phyloP scores from a whole-genome alignment of 1,284 basidiomycete genomes.

The Rhodotorula sp. region DNA sequence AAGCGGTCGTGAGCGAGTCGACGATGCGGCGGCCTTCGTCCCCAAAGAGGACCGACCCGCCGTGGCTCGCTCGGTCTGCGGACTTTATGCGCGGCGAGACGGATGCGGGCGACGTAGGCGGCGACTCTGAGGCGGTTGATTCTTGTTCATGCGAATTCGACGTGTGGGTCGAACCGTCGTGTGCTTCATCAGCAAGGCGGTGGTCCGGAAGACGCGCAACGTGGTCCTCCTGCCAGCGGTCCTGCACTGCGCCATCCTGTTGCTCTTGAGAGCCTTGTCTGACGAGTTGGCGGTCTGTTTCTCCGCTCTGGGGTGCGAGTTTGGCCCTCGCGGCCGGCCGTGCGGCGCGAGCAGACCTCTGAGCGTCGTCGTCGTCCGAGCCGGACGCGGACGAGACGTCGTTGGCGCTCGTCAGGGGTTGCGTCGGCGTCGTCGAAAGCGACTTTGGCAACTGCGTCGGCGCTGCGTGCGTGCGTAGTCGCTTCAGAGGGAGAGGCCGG shows the following conservation, averaged over 20 bases:
- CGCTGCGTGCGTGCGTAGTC: slow-evolving; percentile 11
- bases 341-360: slow-evolving; percentile 1
- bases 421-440: not conserved
- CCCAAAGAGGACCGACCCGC: slow-evolving; percentile 21
- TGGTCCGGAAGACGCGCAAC: slow-evolving; percentile 9
- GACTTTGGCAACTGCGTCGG: not conserved
- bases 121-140: slow-evolving; percentile 11
- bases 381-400: slow-evolving; percentile 2
- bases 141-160: slow-evolving; percentile 1
- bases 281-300: not conserved
- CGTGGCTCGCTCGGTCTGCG: not conserved
- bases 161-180: slow-evolving; percentile 12
- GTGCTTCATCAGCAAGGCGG: not conserved
- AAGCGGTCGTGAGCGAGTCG: slow-evolving; percentile 27
- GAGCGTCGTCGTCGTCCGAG: slow-evolving; percentile 14
- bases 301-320: not conserved
- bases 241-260: slow-evolving; percentile 8
- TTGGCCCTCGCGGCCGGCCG: slow-evolving; percentile 1
- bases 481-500: slow-evolving; percentile 27
- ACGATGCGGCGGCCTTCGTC: slow-evolving; percentile 26
- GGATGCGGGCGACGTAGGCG: slow-evolving; percentile 19
- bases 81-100: not conserved
- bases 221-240: not conserved
- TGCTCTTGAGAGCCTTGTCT: not conserved
- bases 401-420: not conserved